Percentiles rank a stretch among this genome's conserved stretches.
phyloP scores from a whole-genome alignment of 169 alveolate genomes.

The Cryptosporidium ryanae region DNA sequence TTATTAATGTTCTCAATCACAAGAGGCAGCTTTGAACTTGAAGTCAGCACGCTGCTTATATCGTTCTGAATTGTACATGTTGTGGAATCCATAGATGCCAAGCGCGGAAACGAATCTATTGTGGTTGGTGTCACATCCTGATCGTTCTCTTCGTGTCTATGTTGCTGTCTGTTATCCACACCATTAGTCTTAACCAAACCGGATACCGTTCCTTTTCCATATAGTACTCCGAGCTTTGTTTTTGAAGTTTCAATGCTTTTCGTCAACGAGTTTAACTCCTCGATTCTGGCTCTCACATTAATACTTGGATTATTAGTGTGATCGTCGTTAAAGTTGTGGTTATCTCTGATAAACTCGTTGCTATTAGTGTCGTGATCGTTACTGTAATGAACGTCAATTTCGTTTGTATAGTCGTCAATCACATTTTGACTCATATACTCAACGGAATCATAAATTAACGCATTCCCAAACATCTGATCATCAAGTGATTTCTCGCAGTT shows the following conservation, averaged over 20 bases:
- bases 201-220: not conserved
- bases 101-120: constrained; percentile 47
- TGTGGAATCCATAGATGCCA: constrained; percentile 54
- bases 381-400: not conserved
- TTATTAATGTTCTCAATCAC: too few species aligned
- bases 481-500: constrained; percentile 4
- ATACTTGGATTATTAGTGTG: not conserved
- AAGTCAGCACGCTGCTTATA: not conserved
- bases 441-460: constrained; percentile 34
- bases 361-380: not conserved
- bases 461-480: constrained; percentile 1
- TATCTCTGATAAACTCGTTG: too few species aligned
- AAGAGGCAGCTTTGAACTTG: too few species aligned
- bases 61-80: constrained; percentile 61
- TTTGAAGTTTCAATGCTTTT: not conserved
- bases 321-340: not conserved
- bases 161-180: not conserved
- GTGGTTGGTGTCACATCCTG: constrained; percentile 57
- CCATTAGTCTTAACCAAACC: not conserved
- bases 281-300: not conserved
- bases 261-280: constrained; percentile 1
- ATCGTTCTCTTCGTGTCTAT: not conserved
- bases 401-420: constrained; percentile 8
- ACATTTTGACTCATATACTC: constrained; percentile 51
- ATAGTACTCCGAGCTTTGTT: not conserved